A percentile compares a stretch with the other conserved stretches of the same genome.
Conservation (phyloP, 345 rosid species). For the Gossypium anomalum region DNA sequence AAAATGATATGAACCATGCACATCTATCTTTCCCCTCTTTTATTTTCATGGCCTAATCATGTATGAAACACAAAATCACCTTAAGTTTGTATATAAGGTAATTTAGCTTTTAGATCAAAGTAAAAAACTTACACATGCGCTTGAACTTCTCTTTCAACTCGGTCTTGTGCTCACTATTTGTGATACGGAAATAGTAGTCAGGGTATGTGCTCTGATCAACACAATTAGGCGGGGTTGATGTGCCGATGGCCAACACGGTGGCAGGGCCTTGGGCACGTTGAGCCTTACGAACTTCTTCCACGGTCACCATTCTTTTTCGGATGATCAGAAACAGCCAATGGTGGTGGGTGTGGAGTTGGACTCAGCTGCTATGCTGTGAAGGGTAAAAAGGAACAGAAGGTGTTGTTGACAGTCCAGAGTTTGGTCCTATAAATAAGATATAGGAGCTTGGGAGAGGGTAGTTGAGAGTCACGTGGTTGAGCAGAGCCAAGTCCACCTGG, state of each 20-base stretch:
- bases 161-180: slow-evolving; percentile 45
- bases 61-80: background rate
- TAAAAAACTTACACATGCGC: slow-evolving; percentile 48
- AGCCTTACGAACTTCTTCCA: slow-evolving; percentile 15
- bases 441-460: background rate
- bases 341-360: background rate
- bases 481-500: background rate
- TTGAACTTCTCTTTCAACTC: slow-evolving; percentile 53
- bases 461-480: background rate
- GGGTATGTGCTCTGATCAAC: slow-evolving; percentile 41
- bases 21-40: background rate
- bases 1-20: background rate
- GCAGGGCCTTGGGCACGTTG: slow-evolving; percentile 18
- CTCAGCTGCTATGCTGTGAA: background rate
- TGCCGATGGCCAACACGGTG: slow-evolving; percentile 30
- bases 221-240: slow-evolving; percentile 42
- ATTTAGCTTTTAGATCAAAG: background rate
- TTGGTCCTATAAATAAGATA: background rate
- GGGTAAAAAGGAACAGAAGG: background rate
- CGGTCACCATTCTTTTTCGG: slow-evolving; percentile 1
- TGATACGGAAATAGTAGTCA: slow-evolving; percentile 47
- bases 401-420: background rate
- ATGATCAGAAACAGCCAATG: background rate
- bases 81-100: no score
- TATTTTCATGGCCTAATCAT: background rate